Evolutionary conservation across 2,329 filamentous ascomycete species (phyloP).

Genomic region (Colletotrichum sp.): DNA sequence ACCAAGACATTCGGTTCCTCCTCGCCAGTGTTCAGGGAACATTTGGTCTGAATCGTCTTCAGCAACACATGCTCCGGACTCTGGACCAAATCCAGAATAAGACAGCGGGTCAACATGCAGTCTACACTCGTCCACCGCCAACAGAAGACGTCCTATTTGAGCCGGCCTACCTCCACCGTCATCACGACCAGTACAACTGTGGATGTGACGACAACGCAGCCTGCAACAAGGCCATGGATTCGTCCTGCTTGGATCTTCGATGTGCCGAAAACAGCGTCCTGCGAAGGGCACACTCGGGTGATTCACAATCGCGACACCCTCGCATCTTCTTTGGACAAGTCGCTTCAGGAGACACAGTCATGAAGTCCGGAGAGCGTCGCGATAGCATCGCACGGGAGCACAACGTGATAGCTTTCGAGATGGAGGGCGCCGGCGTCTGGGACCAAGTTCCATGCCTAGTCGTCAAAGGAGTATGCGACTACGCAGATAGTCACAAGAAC

Average conservation of each 20-base stretch:
- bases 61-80: neutral
- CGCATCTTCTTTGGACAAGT: slow-evolving; percentile 25
- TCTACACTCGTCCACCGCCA: slow-evolving; percentile 29
- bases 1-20: slow-evolving; percentile 28
- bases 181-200: slow-evolving; percentile 16
- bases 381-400: slow-evolving; percentile 34
- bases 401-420: slow-evolving; percentile 36
- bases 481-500: slow-evolving; percentile 43
- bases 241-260: slow-evolving; percentile 29
- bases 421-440: slow-evolving; percentile 36
- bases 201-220: slow-evolving; percentile 6
- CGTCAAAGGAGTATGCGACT: slow-evolving; percentile 44
- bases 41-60: slow-evolving; percentile 12
- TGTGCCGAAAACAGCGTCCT: slow-evolving; percentile 27
- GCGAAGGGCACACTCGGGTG: neutral
- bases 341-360: slow-evolving; percentile 42
- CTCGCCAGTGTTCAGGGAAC: slow-evolving; percentile 26
- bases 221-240: slow-evolving; percentile 25
- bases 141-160: slow-evolving; percentile 30
- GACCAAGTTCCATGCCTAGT: slow-evolving; percentile 38
- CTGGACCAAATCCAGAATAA: slow-evolving; percentile 23
- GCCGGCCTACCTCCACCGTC: slow-evolving; percentile 31
- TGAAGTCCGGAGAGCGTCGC: slow-evolving; percentile 40
- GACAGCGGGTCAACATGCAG: neutral
- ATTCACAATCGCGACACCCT: neutral